Evolutionary conservation across 139 green algal genomes (phyloP).

Genomic region (Closterium sp.): DNA sequence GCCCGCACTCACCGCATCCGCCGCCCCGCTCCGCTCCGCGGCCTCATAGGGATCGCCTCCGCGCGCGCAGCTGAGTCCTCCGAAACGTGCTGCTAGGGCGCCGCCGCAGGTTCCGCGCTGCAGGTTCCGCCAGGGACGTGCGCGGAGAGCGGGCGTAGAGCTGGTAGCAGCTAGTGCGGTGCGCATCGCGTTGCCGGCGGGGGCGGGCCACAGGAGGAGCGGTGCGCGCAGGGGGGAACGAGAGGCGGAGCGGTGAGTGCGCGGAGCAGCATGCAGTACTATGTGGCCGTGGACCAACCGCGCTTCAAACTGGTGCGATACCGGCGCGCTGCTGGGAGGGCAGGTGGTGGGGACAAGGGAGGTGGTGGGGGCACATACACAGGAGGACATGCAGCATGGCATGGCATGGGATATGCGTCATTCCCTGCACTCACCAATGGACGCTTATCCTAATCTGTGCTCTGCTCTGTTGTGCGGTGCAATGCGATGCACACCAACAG

Average conservation of each 20-base stretch:
- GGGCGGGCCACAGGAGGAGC: neutral
- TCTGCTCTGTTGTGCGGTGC: too few relatives aligned
- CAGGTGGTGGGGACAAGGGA: neutral
- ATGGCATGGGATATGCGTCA: too few relatives aligned
- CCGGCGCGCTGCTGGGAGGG: neutral
- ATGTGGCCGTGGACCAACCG: neutral
- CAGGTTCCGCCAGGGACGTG: neutral
- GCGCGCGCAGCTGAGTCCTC: neutral
- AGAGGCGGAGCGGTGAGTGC: neutral
- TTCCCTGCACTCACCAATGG: too few relatives aligned
- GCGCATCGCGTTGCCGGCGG: neutral
- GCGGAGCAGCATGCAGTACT: neutral
- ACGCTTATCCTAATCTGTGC: too few relatives aligned
- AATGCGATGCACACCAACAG: too few relatives aligned
- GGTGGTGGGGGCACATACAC: too few relatives aligned
- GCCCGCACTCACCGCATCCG: neutral
- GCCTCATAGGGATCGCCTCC: too few relatives aligned
- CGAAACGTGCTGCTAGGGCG: neutral
- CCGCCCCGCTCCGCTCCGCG: neutral
- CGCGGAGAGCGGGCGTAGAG: too few relatives aligned
- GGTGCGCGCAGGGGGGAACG: too few relatives aligned
- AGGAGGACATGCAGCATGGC: too few relatives aligned
- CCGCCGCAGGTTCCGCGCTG: too few relatives aligned
- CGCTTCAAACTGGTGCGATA: neutral
- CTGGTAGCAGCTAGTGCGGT: too few relatives aligned